phyloP scores from a whole-genome alignment of 345 rosid genomes.

The Citrus sp. region DNA sequence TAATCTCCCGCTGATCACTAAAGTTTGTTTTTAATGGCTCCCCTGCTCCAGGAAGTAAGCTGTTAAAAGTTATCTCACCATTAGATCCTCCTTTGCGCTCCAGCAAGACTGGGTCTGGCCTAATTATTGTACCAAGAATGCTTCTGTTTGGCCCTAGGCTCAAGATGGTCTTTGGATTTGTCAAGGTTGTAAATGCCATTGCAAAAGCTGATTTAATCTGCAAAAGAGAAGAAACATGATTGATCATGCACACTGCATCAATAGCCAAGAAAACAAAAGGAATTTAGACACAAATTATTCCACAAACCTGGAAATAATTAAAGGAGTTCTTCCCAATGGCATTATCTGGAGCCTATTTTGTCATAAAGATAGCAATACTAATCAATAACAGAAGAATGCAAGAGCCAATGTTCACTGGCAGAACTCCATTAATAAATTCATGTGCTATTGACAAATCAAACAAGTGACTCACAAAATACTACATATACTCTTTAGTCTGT shows the following conservation, averaged over 20 bases:
- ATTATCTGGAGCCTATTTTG: constrained; percentile 69
- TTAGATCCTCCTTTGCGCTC: constrained; percentile 78
- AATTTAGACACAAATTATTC: not conserved
- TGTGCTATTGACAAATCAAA: not conserved
- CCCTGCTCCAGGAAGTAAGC: constrained; percentile 85
- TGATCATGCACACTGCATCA: not conserved
- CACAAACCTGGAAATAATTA: constrained; percentile 87
- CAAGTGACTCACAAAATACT: not conserved
- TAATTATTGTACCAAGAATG: constrained; percentile 88
- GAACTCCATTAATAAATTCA: no score
- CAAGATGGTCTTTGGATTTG: constrained; percentile 59
- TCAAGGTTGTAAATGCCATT: constrained; percentile 71
- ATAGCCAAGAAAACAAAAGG: no score
- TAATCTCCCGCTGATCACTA: constrained; percentile 40
- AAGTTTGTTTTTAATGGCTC: constrained; percentile 45
- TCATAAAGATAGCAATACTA: constrained; percentile 1
- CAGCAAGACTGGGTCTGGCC: constrained; percentile 67
- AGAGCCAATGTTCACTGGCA: not conserved
- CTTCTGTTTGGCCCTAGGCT: constrained; percentile 68
- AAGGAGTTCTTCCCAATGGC: constrained; percentile 90
- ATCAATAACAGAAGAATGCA: constrained; percentile 4
- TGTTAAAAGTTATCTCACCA: constrained; percentile 61
- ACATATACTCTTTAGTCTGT: not conserved
- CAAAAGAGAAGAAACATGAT: constrained; percentile 2
- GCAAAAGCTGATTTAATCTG: constrained; percentile 95